Base-by-base conservation (phyloP, 2,329 filamentous ascomycete species). In the Fusarium tricinctum region DNA sequence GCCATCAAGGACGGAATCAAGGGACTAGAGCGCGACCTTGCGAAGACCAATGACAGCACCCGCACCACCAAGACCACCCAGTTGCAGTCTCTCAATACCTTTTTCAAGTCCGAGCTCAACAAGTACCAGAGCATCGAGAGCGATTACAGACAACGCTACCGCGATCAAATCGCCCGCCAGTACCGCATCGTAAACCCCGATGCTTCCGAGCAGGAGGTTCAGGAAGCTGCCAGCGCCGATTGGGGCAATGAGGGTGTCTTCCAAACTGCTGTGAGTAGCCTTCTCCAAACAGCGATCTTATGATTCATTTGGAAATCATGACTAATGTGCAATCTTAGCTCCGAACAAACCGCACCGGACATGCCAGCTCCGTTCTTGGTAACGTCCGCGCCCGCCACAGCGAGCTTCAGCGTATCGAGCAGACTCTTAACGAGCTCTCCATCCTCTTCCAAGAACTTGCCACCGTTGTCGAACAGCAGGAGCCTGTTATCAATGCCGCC, bases 151-250 rank as follows among this genome's bases (percentile, higher is more conserved):
- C 84, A 88, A 76, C 84, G 89, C 68, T 93, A 93, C 78, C 87
- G 90, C 63, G 91, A 94, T 68, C 91, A 93, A 78, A 93, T 95
- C 76, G 88, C 88, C 60, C 86, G 92, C 74, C 92, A 96, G 79
- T 94, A 92, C 79, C 85, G 88, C 58, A 94, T 95, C 75, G 91
- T 93, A 70, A 93, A 94, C 77, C 92, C 92, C 51, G 89, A 93
- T 44, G 92, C 92, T n/a, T 86, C 86, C 48, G 91, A 94, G 62
- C 82, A 86, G 2, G 91, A 95, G 79, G 89, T 94, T 4, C 82
- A 85, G 48, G 83, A 92, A 77, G 91, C 91, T 5, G 83, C 88
- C 23, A 84, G 92, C 71, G 83, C 88, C 54, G 89, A 94, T 76
- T 92, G 91, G 90, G 88, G 90, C 54, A 87, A 92, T 61, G 90